Percentiles rank a stretch among this genome's conserved stretches.
phyloP scores from a whole-genome alignment of 345 rosid genomes.

The Boechera retrofracta region DNA sequence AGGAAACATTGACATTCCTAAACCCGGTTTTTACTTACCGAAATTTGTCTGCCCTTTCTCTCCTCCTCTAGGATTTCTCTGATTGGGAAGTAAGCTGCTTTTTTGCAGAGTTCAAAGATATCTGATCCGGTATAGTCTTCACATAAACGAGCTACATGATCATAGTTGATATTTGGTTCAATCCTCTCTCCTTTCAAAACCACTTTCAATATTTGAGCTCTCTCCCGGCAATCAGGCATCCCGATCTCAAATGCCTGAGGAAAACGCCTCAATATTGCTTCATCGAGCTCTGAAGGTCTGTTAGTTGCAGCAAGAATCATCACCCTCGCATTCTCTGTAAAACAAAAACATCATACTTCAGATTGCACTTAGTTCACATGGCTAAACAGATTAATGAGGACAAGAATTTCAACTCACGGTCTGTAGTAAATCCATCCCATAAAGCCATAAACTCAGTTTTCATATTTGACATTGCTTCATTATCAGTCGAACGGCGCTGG shows the following conservation, averaged over 20 bases:
- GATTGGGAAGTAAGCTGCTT: conserved; percentile 91
- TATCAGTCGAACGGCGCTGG: conserved; percentile 86
- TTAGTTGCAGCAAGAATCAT: conserved; percentile 97
- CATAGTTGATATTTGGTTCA: conserved; percentile 63
- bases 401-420: conserved; percentile 65
- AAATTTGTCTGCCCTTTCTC: conserved; percentile 60
- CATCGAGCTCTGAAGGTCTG: conserved; percentile 92
- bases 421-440: conserved; percentile 99
- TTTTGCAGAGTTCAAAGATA: conserved; percentile 93
- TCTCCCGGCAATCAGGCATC: conserved; percentile 72
- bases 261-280: conserved; percentile 86
- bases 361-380: not conserved
- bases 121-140: conserved; percentile 90
- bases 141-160: conserved; percentile 66
- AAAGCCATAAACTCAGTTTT: conserved; percentile 99
- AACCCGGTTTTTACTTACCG: conserved; percentile 48
- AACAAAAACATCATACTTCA: conserved; percentile 6
- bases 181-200: conserved; percentile 75
- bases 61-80: conserved; percentile 82
- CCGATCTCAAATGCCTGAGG: conserved; percentile 95
- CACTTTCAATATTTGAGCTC: conserved; percentile 81
- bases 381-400: not conserved
- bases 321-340: conserved; percentile 74
- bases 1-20: not conserved
- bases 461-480: conserved; percentile 90